These are phyloP conservation scores for Metschnikowia vanudenii DNA, from an alignment of 805 yeast species.

Conservation along the genomic window DNA sequence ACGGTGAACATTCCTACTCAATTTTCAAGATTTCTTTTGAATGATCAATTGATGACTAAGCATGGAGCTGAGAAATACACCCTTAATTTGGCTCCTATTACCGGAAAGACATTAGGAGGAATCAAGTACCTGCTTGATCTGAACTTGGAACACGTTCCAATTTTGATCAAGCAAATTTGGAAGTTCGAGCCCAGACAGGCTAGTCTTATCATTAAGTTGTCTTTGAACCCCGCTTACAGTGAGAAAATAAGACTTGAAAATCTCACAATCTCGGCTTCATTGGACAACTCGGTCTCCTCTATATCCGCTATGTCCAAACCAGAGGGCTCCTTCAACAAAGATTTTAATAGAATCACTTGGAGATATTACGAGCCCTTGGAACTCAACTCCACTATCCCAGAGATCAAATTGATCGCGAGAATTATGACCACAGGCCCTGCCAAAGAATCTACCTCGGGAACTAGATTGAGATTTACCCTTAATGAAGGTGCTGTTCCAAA, in stretches of 20 bases:
- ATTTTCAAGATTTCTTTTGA: constrained; percentile 49
- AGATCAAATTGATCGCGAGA: constrained; percentile 76
- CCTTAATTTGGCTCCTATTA: constrained; percentile 48
- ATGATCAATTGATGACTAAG: constrained; percentile 35
- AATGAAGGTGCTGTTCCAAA: constrained; percentile 44
- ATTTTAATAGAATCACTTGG: constrained; percentile 86
- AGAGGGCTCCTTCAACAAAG: constrained; percentile 85
- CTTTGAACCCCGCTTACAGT: constrained; percentile 49
- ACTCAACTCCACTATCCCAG: constrained; percentile 38
- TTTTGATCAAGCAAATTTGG: constrained; percentile 81
- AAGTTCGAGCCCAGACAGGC: constrained; percentile 83
- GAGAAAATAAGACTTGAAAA: constrained; percentile 51
- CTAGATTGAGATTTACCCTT: constrained; percentile 62
- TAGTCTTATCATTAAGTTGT: constrained; percentile 73
- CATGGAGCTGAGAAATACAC: constrained; percentile 35
- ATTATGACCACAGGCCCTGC: constrained; percentile 74
- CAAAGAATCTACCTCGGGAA: constrained; percentile 71
- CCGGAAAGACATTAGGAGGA: constrained; percentile 73
- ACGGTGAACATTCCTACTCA: constrained; percentile 44
- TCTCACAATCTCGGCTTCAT: constrained; percentile 58
- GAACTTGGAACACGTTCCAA: constrained; percentile 52
- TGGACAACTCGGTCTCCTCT: constrained; percentile 57
- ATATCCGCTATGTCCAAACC: constrained; percentile 86
- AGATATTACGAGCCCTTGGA: constrained; percentile 47
- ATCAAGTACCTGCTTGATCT: constrained; percentile 65